Evolutionary conservation across 331 rosid genomes (phyloP).

Genomic region (Quercus lobata): DNA sequence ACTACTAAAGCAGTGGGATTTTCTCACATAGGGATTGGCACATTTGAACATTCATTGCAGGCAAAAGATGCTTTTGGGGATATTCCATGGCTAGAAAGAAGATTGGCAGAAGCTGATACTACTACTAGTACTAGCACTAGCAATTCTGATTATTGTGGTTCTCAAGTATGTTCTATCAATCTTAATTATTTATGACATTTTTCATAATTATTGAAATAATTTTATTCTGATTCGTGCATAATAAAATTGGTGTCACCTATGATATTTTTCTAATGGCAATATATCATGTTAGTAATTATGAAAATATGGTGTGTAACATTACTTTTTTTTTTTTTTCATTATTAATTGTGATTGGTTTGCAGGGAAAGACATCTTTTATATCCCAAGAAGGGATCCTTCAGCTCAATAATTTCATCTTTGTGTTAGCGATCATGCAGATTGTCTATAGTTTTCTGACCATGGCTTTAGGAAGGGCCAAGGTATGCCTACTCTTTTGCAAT

Average conservation of each 20-base stretch:
- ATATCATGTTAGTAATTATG: no score
- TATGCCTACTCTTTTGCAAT: background rate
- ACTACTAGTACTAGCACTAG: no score
- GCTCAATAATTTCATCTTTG: conserved; percentile 51
- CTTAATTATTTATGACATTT: no score
- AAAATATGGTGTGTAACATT: no score
- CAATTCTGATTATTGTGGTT: conserved; percentile 23
- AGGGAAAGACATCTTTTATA: conserved; percentile 53
- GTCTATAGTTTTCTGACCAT: conserved; percentile 50
- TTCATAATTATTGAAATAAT: no score
- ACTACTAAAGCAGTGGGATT: conserved; percentile 28
- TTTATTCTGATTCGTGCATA: no score
- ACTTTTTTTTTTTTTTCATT: background rate
- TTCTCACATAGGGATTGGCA: background rate
- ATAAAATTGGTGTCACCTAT: no score
- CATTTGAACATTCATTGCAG: background rate
- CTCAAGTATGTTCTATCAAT: conserved; percentile 26
- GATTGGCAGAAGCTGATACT: background rate
- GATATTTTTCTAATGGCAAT: no score
- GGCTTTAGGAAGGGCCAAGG: conserved; percentile 66
- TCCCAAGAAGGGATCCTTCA: conserved; percentile 49
- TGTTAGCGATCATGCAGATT: conserved; percentile 55
- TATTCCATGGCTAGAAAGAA: conserved; percentile 12
- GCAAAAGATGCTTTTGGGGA: background rate
- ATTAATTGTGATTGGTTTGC: background rate